Evolutionary conservation across 2,329 filamentous ascomycete genomes (phyloP), one percentile per base, ranked within the genome.

Genomic region (Alternaria novae-zelandiae): DNA sequence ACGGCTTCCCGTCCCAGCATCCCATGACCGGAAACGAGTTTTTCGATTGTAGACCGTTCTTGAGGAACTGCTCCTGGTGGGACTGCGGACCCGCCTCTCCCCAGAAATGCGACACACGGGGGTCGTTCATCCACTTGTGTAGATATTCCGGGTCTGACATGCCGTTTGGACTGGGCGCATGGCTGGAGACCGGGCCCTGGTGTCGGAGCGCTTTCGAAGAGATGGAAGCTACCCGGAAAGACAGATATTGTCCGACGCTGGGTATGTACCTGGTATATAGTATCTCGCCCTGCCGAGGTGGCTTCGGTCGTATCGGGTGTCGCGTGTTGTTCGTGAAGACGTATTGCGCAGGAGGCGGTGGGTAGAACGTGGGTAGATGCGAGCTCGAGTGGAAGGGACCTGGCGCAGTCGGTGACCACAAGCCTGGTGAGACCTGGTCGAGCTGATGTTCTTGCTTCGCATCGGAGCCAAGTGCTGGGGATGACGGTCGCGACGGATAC

Each of bases 11-110:
- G 71, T 98, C 93, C 92, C 95, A 99, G 77, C 94, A 90, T 1
- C 92, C 96, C 64, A 98, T 95, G 0, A 90, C 93, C 0, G 96
- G 96, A 79, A 98, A 97, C 9, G 90, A 93, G 79, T 97, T 91
- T 17, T 86, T 85, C 20, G 86, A 89, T 12, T 85, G 85, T 11
- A 98, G 82, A 0, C 86, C 89, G 3, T 82, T 83, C 20, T 86
- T 82, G 4, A 99, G 83, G 65, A 97, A 96, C 2, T 86, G 81
- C 71, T 89, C 86, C 69, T 91, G 90, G 17, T 86, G 84, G 4
- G 79, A 78, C 50, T 82, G 80, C 61, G 80, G 89, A 59, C 80
- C 89, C 55, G 80, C 87, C 85, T 82, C 87, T 21, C 92, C 92
- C 96, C 96, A 99, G 71, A 93, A 94, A n/a, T 88, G 86, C 15